Conservation (phyloP, 371 early-diverging fungal genomes). For the Mortierella polycephala region DNA sequence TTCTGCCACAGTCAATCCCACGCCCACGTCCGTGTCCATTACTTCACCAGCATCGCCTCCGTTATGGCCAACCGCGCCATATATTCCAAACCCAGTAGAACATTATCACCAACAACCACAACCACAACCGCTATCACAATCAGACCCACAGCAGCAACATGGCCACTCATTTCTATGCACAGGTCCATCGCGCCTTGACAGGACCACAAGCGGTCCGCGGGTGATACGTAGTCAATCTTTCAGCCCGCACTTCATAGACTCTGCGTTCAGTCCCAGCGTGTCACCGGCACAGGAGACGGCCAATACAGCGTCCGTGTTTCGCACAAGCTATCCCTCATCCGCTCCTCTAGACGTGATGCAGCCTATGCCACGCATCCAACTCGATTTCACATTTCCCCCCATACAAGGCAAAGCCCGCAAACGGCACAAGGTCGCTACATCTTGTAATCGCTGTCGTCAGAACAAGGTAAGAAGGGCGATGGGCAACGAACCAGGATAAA, state of each 20-base stretch:
- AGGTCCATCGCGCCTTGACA: too few species aligned
- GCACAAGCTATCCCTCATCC: not conserved
- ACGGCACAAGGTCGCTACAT: slow-evolving; percentile 50
- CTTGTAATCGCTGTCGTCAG: slow-evolving; percentile 48
- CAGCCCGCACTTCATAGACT: not conserved
- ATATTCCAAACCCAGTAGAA: too few species aligned
- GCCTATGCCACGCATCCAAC: not conserved
- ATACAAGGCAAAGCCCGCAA: slow-evolving; percentile 29
- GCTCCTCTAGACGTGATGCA: not conserved
- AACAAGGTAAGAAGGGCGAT: slow-evolving; percentile 29
- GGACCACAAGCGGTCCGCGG: not conserved
- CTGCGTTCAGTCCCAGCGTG: not conserved
- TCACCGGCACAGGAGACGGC: not conserved
- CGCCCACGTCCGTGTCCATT: too few species aligned
- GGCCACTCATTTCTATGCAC: too few species aligned
- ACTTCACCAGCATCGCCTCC: too few species aligned
- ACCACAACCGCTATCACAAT: too few species aligned
- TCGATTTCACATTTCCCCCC: slow-evolving; percentile 9
- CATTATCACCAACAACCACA: too few species aligned
- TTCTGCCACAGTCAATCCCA: too few species aligned
- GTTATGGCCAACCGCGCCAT: too few species aligned
- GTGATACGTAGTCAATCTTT: not conserved
- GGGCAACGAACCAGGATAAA: not conserved
- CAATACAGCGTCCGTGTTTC: not conserved
- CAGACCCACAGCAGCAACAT: too few species aligned